Base-by-base conservation (phyloP, 495 filamentous ascomycete species). In the Tirmania nivea region DNA sequence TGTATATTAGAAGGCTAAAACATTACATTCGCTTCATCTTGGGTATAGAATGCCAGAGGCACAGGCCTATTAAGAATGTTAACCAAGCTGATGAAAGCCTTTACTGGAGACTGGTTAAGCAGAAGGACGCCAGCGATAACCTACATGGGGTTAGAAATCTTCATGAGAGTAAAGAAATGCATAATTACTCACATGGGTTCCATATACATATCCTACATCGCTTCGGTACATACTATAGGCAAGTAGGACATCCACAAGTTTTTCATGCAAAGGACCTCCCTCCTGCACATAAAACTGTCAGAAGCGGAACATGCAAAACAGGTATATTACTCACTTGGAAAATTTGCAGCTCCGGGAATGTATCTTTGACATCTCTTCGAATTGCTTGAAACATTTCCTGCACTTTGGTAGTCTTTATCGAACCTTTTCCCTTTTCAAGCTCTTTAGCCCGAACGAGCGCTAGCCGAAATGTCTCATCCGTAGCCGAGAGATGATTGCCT, bases 201-300 rank as follows among this genome's bases (percentile, higher is more conserved):
- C 87, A 53, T 78, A 76, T 52, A 88, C 75, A 58, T 93, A 94
- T 57, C 89, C 89, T 56, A 96, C 84, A 65, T 97, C 90, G 56
- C 78, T 81, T 55, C 90, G 78, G 67, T 97, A 96, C 84, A 92
- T 86, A 45, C 78, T 77, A 65, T 95, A 95, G 7, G 90, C 90
- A 56, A 80, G 75, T 50, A 94, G 70, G 3, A 96, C 79, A 67
- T 96, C 82, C 21, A 83, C 66, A 11, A 96, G 70, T 35, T 74
- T 76, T 36, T 78, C 70, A 57, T 90, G 77, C n/a, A 94, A 68
- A 2, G 87, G 86, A 0, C 75, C 83, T 11, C 59, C 62, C 17
- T 61, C 59, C 62, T 65, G 20, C 16, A 19, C 2, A 31, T 31
- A 6, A 50, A 31, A 31, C 7, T 1, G 2, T 31, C 25, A 31